A percentile compares a stretch with the other conserved stretches of the same genome.
Conservation (phyloP, 441 rosid species). For the Melastoma candidum region DNA sequence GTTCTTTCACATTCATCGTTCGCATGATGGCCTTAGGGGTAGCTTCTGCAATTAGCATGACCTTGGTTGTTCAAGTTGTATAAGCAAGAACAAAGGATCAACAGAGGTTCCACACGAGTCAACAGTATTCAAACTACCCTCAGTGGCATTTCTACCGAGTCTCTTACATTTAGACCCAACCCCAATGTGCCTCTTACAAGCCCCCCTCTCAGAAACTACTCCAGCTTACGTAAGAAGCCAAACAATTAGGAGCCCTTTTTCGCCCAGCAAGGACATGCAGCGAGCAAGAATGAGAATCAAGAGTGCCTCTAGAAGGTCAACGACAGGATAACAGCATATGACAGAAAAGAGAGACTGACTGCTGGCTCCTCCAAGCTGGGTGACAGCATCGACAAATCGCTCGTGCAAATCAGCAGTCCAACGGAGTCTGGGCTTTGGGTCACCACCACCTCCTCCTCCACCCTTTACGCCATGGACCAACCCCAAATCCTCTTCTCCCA, state of each 20-base stretch:
- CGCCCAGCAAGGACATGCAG: no score
- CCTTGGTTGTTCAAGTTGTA: not conserved
- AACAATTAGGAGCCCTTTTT: no score
- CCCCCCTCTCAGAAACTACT: no score
- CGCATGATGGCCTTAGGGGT: slow-evolving; percentile 70
- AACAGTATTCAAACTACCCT: not conserved
- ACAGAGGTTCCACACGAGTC: slow-evolving; percentile 2
- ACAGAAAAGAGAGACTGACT: slow-evolving; percentile 23
- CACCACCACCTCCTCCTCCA: slow-evolving; percentile 17
- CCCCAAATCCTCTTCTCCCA: slow-evolving; percentile 20
- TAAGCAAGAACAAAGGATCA: slow-evolving; percentile 1
- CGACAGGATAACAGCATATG: not conserved
- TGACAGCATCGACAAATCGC: slow-evolving; percentile 62
- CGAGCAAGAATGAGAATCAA: not conserved
- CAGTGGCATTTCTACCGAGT: no score
- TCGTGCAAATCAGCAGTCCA: slow-evolving; percentile 70
- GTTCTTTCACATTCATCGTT: slow-evolving; percentile 63
- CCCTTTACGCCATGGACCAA: not conserved
- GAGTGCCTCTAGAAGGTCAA: no score
- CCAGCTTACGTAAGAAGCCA: no score
- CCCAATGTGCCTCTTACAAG: no score
- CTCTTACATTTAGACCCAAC: no score
- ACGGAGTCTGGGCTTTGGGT: slow-evolving; percentile 66
- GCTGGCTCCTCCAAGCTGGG: slow-evolving; percentile 66
- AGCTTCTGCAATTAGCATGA: slow-evolving; percentile 38